Evolutionary conservation across 2,329 filamentous ascomycete genomes (phyloP).

Genomic region (Diaporthe citriasiana): DNA sequence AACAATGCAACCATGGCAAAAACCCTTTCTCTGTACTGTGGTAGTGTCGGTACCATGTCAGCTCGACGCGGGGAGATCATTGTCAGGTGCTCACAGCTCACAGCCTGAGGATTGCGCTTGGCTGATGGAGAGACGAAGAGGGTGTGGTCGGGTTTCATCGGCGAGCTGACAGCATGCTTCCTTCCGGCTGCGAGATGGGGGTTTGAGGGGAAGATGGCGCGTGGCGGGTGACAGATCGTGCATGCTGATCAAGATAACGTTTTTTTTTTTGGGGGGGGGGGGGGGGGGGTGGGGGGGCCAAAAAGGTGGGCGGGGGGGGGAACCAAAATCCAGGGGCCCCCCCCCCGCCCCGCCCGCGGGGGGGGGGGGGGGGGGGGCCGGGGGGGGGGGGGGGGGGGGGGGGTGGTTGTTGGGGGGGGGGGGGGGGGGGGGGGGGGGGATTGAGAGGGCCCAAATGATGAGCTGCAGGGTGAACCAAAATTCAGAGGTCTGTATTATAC

Average conservation of each 20-base stretch:
- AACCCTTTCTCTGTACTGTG: too few species aligned
- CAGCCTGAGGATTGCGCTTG: neutral
- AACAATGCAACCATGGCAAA: neutral
- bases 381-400: too few species aligned
- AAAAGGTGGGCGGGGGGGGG: conserved; percentile 9
- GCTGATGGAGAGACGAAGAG: neutral
- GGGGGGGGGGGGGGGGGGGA: too few species aligned
- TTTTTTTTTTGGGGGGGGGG: too few species aligned
- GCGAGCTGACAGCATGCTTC: conserved; percentile 19
- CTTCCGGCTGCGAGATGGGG: conserved; percentile 12
- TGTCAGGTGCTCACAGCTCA: conserved; percentile 8
- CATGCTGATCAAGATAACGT: conserved; percentile 32
- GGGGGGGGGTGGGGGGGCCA: neutral
- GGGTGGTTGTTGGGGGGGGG: too few species aligned
- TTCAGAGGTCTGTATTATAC: too few species aligned
- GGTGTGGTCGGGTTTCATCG: conserved; percentile 22
- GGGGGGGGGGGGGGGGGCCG: too few species aligned
- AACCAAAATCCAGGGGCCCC: neutral
- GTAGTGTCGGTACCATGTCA: neutral
- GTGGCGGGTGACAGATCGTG: conserved; percentile 20
- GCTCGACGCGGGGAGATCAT: neutral
- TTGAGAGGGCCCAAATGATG: neutral
- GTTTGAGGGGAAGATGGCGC: neutral
- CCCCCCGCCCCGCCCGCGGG: too few species aligned
- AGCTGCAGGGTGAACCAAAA: conserved; percentile 19